A percentile compares a stretch with the other conserved stretches of the same genome.
Conservation (phyloP, 306 rosid genomes). For the Ziziphus jujuba region DNA sequence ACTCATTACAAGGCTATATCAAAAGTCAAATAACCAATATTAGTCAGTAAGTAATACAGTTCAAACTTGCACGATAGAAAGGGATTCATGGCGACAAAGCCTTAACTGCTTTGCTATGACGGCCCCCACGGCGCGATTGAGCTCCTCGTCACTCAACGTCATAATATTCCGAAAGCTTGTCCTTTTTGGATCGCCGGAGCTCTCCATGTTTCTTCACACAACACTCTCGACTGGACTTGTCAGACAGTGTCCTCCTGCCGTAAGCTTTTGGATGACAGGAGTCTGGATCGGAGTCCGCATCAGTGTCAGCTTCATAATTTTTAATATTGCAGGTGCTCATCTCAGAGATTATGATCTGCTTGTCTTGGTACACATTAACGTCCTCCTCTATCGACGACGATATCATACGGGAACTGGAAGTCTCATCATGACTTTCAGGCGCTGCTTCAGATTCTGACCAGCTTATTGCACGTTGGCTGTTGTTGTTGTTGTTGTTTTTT, state of each 20-base stretch:
- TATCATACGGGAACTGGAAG: no score
- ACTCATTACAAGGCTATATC: no score
- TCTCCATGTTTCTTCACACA: background rate
- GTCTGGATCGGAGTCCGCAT: background rate
- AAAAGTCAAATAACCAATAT: no score
- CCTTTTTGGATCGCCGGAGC: background rate
- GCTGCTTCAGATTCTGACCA: no score
- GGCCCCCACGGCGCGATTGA: conserved; percentile 8
- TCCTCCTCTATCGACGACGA: no score
- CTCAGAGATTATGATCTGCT: background rate
- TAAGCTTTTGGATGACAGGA: background rate
- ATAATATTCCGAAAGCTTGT: background rate
- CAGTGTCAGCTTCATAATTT: background rate
- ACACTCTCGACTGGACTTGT: background rate
- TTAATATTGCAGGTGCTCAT: no score
- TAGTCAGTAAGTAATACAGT: no score
- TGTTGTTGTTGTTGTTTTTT: background rate
- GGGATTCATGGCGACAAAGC: conserved; percentile 17
- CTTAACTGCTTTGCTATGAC: conserved; percentile 16
- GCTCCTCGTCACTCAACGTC: conserved; percentile 6
- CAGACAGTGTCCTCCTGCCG: background rate
- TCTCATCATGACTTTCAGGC: no score
- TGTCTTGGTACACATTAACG: conserved; percentile 17
- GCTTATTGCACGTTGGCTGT: background rate
- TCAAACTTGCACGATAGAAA: conserved; percentile 12